Percentiles rank a stretch among this genome's conserved stretches.
Conservation (phyloP, 1,139 yeast species). For the Lodderomyces elongisporus region DNA sequence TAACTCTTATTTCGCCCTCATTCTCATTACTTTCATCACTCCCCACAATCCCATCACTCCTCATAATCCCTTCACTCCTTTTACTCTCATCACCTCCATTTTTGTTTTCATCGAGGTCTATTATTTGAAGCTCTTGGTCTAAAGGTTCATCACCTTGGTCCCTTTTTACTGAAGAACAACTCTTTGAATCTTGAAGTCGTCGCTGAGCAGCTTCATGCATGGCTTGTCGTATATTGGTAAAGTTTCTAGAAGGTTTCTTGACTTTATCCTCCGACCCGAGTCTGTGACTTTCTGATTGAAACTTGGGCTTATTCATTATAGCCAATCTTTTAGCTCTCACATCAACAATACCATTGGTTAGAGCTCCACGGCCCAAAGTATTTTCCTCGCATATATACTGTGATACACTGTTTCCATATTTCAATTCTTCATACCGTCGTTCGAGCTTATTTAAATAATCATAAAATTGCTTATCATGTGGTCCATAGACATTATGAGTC, state of each 20-base stretch:
- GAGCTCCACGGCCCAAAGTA: slow-evolving; percentile 39
- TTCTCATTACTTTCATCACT: not conserved
- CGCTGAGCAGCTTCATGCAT: slow-evolving; percentile 67
- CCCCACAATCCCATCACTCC: no score
- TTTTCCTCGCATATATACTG: slow-evolving; percentile 48
- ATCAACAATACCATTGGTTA: slow-evolving; percentile 18
- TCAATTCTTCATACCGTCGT: slow-evolving; percentile 52
- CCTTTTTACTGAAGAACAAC: slow-evolving; percentile 37
- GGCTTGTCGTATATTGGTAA: slow-evolving; percentile 39
- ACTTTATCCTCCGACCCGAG: slow-evolving; percentile 21
- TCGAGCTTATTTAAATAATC: slow-evolving; percentile 57
- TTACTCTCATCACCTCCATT: not conserved
- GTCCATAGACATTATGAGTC: slow-evolving; percentile 73
- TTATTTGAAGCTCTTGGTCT: slow-evolving; percentile 32
- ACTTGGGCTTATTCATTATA: slow-evolving; percentile 33
- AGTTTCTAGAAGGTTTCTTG: slow-evolving; percentile 12
- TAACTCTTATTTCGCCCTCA: not conserved
- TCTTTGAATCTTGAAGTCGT: slow-evolving; percentile 51
- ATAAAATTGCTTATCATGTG: slow-evolving; percentile 75
- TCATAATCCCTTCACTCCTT: no score
- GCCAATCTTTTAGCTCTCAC: slow-evolving; percentile 36
- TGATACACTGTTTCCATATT: slow-evolving; percentile 21
- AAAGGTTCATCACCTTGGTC: slow-evolving; percentile 23
- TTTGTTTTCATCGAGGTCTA: slow-evolving; percentile 15
- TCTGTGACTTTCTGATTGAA: slow-evolving; percentile 34